phyloP scores from a whole-genome alignment of 768 basidiomycete species.

The Auriscalpium microsporum region DNA sequence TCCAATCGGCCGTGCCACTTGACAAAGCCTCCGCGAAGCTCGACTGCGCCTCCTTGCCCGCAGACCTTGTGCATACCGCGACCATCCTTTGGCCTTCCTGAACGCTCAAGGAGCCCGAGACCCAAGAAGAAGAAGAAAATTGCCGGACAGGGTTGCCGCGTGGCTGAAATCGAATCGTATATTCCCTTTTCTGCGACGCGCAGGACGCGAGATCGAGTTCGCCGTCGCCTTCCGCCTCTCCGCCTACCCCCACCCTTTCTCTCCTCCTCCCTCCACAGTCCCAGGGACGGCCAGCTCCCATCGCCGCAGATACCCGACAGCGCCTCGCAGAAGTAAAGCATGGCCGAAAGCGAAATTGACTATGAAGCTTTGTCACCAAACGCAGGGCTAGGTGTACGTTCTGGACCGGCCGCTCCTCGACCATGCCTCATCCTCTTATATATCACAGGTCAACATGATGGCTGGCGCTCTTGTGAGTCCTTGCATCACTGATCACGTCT shows the following conservation, averaged over 20 bases:
- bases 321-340: conserved; percentile 18
- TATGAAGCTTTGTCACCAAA: conserved; percentile 67
- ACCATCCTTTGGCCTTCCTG: too few species aligned
- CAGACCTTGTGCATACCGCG: neutral
- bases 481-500: neutral
- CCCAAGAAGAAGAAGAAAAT: too few species aligned
- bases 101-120: too few species aligned
- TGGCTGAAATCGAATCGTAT: too few species aligned
- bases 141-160: too few species aligned
- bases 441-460: conserved; percentile 81
- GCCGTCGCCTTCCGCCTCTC: too few species aligned
- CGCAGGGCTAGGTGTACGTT: conserved; percentile 65
- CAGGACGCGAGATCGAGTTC: too few species aligned
- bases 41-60: neutral
- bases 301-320: neutral
- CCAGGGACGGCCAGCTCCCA: neutral
- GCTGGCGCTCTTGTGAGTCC: conserved; percentile 86
- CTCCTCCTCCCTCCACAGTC: neutral
- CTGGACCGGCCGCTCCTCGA: neutral
- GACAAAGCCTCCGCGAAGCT: neutral
- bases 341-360: conserved; percentile 41
- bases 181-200: too few species aligned
- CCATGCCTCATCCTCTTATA: conserved; percentile 8
- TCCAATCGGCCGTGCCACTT: neutral
- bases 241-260: neutral